Percentiles rank a stretch among this genome's conserved stretches.
Evolutionary conservation across 805 yeast genomes (phyloP).

Genomic region (Nakazawaea peltata): DNA sequence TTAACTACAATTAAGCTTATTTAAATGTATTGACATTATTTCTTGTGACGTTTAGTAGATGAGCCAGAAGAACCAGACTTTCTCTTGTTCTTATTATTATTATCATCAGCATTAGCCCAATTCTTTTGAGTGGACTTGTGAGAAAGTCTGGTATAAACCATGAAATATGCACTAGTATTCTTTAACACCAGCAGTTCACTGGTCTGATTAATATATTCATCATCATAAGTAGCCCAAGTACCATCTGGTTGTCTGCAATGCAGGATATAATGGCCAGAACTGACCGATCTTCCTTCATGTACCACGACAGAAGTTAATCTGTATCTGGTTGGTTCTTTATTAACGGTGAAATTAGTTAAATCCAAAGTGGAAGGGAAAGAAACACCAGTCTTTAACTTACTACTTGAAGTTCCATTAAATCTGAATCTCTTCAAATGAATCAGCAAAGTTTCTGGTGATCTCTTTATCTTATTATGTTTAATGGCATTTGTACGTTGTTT

Average conservation of each 20-base stretch:
- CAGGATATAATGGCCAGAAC: constrained; percentile 89
- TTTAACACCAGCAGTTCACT: constrained; percentile 66
- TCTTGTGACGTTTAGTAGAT: no score
- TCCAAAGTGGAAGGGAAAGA: constrained; percentile 74
- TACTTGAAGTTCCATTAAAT: constrained; percentile 67
- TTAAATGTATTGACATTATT: no score
- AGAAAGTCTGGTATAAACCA: constrained; percentile 74
- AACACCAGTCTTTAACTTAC: constrained; percentile 84
- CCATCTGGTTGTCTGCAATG: constrained; percentile 91
- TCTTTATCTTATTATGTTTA: constrained; percentile 64
- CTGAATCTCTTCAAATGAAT: constrained; percentile 88
- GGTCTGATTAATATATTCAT: constrained; percentile 73
- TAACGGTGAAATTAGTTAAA: constrained; percentile 52
- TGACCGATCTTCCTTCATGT: constrained; percentile 89
- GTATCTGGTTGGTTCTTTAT: constrained; percentile 46
- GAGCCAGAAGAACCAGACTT: no score
- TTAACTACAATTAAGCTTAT: no score
- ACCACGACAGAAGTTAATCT: constrained; percentile 78
- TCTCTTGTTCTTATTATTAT: no score
- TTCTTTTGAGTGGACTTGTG: no score
- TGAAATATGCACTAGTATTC: constrained; percentile 86
- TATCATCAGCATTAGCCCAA: no score
- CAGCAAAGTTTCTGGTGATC: constrained; percentile 82
- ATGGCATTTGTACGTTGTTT: constrained; percentile 67
- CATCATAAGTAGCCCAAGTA: constrained; percentile 91